These are phyloP conservation scores for Peterozyma xylosa DNA, from an alignment of 805 yeast species.

Conservation along the genomic window DNA sequence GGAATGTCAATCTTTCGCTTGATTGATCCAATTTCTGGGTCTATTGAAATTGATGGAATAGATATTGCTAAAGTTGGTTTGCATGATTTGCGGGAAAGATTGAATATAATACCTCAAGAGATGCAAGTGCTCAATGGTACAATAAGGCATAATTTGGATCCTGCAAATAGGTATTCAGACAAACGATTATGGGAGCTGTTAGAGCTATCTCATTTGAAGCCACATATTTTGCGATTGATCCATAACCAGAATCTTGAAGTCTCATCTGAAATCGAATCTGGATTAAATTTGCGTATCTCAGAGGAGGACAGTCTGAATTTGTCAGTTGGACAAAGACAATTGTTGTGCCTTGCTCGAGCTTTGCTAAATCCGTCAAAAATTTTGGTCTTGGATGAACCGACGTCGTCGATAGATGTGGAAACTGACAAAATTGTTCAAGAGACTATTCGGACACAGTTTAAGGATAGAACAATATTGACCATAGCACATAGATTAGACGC, in stretches of 20 bases:
- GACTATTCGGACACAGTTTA: slow-evolving; percentile 62
- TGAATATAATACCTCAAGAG: slow-evolving; percentile 51
- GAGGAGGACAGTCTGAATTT: slow-evolving; percentile 69
- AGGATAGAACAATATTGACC: slow-evolving; percentile 63
- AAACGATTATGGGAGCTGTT: slow-evolving; percentile 41
- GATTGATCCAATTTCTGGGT: slow-evolving; percentile 39
- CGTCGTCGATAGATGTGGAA: slow-evolving; percentile 72
- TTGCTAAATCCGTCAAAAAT: slow-evolving; percentile 58
- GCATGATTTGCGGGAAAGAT: slow-evolving; percentile 37
- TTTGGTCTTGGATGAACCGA: slow-evolving; percentile 65
- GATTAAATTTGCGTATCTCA: slow-evolving; percentile 13
- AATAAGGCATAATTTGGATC: slow-evolving; percentile 45
- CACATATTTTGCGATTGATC: slow-evolving; percentile 34
- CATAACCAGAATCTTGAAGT: slow-evolving; percentile 5
- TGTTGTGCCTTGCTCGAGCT: slow-evolving; percentile 68
- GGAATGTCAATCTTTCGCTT: slow-evolving; percentile 44
- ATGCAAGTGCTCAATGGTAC: slow-evolving; percentile 49
- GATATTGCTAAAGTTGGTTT: slow-evolving; percentile 39
- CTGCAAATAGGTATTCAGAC: slow-evolving; percentile 33
- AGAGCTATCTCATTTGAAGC: slow-evolving; percentile 44
- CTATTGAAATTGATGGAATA: slow-evolving; percentile 39
- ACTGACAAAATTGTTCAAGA: slow-evolving; percentile 65
- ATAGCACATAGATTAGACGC: slow-evolving; percentile 79
- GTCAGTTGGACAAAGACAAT: slow-evolving; percentile 70
- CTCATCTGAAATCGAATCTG: slow-evolving; percentile 8